These are phyloP conservation scores for Cryptosporidium ryanae DNA, from an alignment of 169 alveolate species.

Conservation along the genomic window DNA sequence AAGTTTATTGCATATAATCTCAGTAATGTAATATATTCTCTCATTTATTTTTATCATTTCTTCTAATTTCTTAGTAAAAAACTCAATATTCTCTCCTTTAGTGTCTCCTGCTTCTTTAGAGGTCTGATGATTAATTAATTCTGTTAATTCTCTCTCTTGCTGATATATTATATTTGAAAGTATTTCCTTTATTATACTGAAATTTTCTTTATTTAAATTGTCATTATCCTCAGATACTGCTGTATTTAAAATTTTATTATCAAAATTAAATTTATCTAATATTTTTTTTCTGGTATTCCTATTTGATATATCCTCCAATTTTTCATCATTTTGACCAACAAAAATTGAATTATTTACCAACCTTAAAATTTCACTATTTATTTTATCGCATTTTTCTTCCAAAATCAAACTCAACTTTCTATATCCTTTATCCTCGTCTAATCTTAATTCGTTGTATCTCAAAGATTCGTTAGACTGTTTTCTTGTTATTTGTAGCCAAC, in stretches of 20 bases:
- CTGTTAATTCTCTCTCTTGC: constrained; percentile 41
- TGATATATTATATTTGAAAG: constrained; percentile 14
- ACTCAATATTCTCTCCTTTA: neutral
- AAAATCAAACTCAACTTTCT: neutral
- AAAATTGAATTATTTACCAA: neutral
- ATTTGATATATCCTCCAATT: neutral
- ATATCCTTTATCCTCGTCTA: neutral
- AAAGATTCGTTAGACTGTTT: neutral
- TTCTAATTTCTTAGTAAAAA: neutral
- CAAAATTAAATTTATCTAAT: neutral
- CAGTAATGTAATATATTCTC: constrained; percentile 6
- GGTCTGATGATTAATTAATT: neutral
- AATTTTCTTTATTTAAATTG: neutral
- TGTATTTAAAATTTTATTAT: neutral
- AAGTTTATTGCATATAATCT: constrained; percentile 21
- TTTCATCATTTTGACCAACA: constrained; percentile 3
- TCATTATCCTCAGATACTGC: neutral
- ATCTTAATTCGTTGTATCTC: neutral
- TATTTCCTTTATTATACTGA: constrained; percentile 3
- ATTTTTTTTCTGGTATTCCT: constrained; percentile 7
- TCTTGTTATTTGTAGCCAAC: constrained; percentile 18
- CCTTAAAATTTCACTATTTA: neutral
- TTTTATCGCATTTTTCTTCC: neutral
- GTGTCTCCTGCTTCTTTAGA: neutral
- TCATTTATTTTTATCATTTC: constrained; percentile 1